phyloP scores from a whole-genome alignment of 768 basidiomycete genomes.

The Amanita exitialis region DNA sequence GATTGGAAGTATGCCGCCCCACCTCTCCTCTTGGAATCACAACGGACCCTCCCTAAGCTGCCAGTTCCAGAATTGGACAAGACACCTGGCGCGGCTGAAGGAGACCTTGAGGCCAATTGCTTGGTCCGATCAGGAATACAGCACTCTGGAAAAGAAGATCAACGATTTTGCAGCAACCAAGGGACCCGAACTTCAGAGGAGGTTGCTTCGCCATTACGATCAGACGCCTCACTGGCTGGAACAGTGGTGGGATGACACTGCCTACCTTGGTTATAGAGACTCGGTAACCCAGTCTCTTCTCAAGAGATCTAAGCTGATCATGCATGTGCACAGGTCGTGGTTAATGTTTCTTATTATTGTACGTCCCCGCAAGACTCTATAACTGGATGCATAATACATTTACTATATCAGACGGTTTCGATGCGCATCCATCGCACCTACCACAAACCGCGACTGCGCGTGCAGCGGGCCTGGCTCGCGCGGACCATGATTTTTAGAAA shows the following conservation, averaged over 20 bases:
- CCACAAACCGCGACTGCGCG: conserved; percentile 48
- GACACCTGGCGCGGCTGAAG: conserved; percentile 62
- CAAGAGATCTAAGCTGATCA: not conserved
- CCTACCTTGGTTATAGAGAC: conserved; percentile 79
- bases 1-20: conserved; percentile 74
- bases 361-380: conserved; percentile 12
- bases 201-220: conserved; percentile 45
- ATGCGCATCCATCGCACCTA: conserved; percentile 51
- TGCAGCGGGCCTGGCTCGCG: conserved; percentile 64
- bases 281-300: conserved; percentile 37
- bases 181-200: conserved; percentile 50
- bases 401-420: conserved; percentile 57
- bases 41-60: conserved; percentile 54
- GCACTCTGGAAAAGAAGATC: conserved; percentile 47
- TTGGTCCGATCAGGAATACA: conserved; percentile 48
- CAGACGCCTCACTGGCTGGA: conserved; percentile 76
- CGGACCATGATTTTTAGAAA: conserved; percentile 68
- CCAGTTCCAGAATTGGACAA: conserved; percentile 63
- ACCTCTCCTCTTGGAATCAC: conserved; percentile 52
- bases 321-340: conserved; percentile 44
- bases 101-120: conserved; percentile 68
- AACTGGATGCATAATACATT: conserved; percentile 9
- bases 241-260: conserved; percentile 89
- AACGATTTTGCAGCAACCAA: conserved; percentile 45
- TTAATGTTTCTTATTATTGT: conserved; percentile 96